A percentile compares a stretch with the other conserved stretches of the same genome.
These are phyloP conservation scores for Dimargaris xerosporica DNA, from an alignment of 192 early-diverging fungal genomes.

Conservation along the genomic window DNA sequence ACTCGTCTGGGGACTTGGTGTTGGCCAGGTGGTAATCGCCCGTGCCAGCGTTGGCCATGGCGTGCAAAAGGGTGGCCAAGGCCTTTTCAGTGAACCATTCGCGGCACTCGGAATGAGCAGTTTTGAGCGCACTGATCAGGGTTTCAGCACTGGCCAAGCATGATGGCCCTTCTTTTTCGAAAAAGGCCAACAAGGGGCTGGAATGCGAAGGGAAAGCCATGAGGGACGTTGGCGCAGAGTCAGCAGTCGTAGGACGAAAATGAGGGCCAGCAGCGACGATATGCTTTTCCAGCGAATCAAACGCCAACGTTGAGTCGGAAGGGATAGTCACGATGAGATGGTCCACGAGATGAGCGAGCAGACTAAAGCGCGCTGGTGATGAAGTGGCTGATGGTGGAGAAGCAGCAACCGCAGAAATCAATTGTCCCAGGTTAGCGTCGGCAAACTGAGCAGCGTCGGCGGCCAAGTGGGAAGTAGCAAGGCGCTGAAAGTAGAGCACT, in stretches of 20 bases:
- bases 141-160: not conserved
- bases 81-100: constrained; percentile 1
- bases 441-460: not conserved
- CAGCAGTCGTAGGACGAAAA: not conserved
- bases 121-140: not conserved
- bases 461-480: not conserved
- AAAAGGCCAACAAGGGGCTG: not conserved
- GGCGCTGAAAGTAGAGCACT: not conserved
- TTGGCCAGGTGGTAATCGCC: not conserved
- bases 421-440: not conserved
- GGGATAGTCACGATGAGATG: not conserved
- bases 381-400: not conserved
- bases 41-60: not conserved
- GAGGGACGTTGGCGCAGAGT: not conserved
- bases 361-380: not conserved
- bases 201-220: not conserved
- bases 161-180: constrained; percentile 7
- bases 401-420: not conserved
- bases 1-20: constrained; percentile 5
- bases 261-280: not conserved
- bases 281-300: not conserved
- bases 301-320: not conserved
- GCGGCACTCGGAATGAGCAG: not conserved
- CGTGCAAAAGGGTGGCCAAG: not conserved
- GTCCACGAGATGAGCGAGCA: not conserved